Evolutionary conservation across 176 grass and related monocot species (phyloP).

Genomic region (Rhipidocladum racemiflorum): DNA sequence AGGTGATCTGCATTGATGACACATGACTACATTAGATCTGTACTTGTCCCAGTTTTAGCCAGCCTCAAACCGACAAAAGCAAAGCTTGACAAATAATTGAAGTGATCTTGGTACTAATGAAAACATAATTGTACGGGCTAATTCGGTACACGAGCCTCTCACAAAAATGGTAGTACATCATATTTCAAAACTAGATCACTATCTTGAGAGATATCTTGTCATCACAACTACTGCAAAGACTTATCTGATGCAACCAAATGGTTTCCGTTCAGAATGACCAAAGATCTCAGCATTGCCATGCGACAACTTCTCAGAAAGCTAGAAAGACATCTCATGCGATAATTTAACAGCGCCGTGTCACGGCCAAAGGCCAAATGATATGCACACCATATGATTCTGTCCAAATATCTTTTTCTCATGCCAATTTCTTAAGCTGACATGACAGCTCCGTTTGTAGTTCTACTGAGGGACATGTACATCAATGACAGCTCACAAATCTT

Average conservation of each 20-base stretch:
- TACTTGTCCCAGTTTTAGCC: background rate
- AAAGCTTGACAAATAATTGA: slow-evolving; percentile 27
- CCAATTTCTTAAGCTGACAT: slow-evolving; percentile 38
- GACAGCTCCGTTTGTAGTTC: slow-evolving; percentile 35
- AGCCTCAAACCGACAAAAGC: slow-evolving; percentile 19
- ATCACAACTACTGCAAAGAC: slow-evolving; percentile 21
- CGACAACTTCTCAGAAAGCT: background rate
- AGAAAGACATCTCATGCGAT: background rate
- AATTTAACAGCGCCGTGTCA: slow-evolving; percentile 11
- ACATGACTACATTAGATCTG: background rate
- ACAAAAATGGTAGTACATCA: background rate
- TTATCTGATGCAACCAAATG: background rate
- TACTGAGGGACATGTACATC: slow-evolving; percentile 18
- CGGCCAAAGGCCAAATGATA: slow-evolving; percentile 10
- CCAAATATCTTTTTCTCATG: background rate
- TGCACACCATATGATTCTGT: slow-evolving; percentile 18
- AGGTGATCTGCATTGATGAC: background rate
- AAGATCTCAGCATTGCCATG: background rate
- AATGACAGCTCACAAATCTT: slow-evolving; percentile 22
- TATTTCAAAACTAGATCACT: background rate
- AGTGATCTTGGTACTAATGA: background rate
- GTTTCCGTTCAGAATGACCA: background rate
- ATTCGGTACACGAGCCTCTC: slow-evolving; percentile 9
- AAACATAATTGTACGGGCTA: background rate
- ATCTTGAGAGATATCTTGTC: slow-evolving; percentile 30